These are phyloP conservation scores for Euphorbia peplus DNA, from an alignment of 345 rosid genomes.

Conservation along the genomic window DNA sequence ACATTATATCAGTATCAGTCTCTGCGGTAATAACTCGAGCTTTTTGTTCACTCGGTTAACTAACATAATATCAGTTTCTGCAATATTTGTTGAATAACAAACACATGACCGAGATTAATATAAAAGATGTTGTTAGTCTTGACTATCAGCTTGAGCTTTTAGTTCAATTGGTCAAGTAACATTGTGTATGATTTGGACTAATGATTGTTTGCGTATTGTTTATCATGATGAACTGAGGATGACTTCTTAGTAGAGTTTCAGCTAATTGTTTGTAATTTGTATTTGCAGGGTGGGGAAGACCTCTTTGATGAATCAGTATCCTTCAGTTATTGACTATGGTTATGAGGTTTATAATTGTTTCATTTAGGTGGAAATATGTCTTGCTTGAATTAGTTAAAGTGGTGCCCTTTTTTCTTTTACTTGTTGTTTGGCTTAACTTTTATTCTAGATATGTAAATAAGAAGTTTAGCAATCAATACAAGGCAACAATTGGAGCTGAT, in stretches of 20 bases:
- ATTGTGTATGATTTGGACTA: neutral
- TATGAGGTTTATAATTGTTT: neutral
- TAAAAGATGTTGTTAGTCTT: too few species aligned
- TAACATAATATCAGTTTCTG: too few species aligned
- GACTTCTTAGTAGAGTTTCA: neutral
- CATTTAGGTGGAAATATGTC: neutral
- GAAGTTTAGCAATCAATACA: conserved; percentile 32
- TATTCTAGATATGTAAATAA: conserved; percentile 26
- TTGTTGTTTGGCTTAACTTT: conserved; percentile 13
- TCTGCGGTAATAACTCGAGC: too few species aligned
- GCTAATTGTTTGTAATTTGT: neutral
- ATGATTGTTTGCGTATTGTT: neutral
- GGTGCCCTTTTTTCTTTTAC: neutral
- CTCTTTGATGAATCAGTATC: conserved; percentile 35
- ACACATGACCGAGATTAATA: too few species aligned
- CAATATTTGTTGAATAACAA: too few species aligned
- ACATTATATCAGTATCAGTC: too few species aligned
- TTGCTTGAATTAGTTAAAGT: neutral
- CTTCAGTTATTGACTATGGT: neutral
- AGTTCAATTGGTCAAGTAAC: too few species aligned
- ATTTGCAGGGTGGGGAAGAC: conserved; percentile 31
- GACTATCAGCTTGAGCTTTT: too few species aligned
- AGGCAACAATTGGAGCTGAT: conserved; percentile 35
- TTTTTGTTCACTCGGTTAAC: too few species aligned
- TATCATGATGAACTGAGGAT: too few species aligned